A percentile compares a stretch with the other conserved stretches of the same genome.
Evolutionary conservation across 108 stramenopile species (phyloP).

Genomic region (Nannochloropsis salina): DNA sequence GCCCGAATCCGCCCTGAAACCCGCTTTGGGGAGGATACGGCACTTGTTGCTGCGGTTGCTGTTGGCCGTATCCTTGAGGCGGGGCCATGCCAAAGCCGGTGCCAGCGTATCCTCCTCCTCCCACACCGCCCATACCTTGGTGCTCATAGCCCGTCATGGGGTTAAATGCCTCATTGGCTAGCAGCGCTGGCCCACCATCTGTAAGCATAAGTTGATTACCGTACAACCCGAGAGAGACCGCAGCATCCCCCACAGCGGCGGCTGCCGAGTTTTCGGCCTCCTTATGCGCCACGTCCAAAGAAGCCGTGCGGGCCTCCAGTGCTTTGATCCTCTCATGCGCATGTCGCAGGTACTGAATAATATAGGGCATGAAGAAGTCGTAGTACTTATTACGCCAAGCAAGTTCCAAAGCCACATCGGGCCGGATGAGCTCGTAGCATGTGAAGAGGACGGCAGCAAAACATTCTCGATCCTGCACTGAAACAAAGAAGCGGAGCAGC

Average conservation of each 20-base stretch:
- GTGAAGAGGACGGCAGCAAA: conserved; percentile 94
- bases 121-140: not conserved
- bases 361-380: conserved; percentile 95
- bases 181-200: not conserved
- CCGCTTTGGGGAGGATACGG: conserved; percentile 2
- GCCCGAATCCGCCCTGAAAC: not conserved
- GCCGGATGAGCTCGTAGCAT: conserved; percentile 87
- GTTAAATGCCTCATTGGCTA: conserved; percentile 8
- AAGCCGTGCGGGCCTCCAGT: conserved; percentile 78
- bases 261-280: not conserved
- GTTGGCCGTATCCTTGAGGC: not conserved
- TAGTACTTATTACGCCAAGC: conserved; percentile 94
- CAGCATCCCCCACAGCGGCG: not conserved
- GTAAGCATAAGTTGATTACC: not conserved
- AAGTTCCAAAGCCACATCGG: conserved; percentile 95
- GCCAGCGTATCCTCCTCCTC: not conserved
- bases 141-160: not conserved
- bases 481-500: conserved; percentile 95
- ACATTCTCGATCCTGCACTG: conserved; percentile 91
- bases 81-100: not conserved
- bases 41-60: conserved; percentile 16
- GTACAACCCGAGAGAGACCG: conserved; percentile 6
- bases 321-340: conserved; percentile 70
- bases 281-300: conserved; percentile 1
- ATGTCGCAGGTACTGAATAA: conserved; percentile 91